These are phyloP conservation scores for Mucor circinelloides DNA, from an alignment of 371 early-diverging fungal species.

Conservation along the genomic window DNA sequence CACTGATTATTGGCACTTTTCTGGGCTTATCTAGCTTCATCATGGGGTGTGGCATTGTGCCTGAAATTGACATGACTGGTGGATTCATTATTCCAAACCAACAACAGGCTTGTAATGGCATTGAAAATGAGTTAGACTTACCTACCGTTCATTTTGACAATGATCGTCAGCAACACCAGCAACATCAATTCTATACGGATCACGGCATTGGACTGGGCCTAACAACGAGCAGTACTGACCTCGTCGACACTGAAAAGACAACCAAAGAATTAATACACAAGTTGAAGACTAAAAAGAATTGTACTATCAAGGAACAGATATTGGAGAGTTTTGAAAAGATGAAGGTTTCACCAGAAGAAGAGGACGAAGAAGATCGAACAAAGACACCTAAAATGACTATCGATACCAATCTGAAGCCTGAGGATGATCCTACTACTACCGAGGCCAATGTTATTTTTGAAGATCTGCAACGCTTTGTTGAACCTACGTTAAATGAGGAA, in stretches of 20 bases:
- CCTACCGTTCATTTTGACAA: constrained; percentile 2
- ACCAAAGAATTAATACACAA: constrained; percentile 33
- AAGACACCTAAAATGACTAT: constrained; percentile 6
- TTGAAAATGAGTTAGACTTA: constrained; percentile 48
- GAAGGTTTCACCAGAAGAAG: constrained; percentile 10
- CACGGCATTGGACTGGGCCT: constrained; percentile 39
- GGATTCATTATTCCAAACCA: constrained; percentile 31
- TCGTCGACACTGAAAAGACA: constrained; percentile 13
- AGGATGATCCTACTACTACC: not conserved
- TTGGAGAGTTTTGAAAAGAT: constrained; percentile 39
- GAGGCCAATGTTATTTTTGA: constrained; percentile 37
- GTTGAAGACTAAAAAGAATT: constrained; percentile 40
- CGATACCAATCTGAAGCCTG: constrained; percentile 7
- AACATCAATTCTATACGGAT: constrained; percentile 20
- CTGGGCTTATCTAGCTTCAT: constrained; percentile 65
- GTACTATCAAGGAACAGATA: constrained; percentile 34
- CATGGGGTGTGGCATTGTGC: constrained; percentile 65
- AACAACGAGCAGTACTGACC: constrained; percentile 9
- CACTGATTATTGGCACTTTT: constrained; percentile 57
- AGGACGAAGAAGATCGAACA: not conserved
- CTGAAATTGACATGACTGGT: constrained; percentile 68
- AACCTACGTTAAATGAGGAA: constrained; percentile 1
- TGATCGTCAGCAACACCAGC: not conserved
- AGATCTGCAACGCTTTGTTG: constrained; percentile 55
- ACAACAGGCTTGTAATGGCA: constrained; percentile 21